Conservation (phyloP, 83 land plant genomes). For the Thuja plicata region DNA sequence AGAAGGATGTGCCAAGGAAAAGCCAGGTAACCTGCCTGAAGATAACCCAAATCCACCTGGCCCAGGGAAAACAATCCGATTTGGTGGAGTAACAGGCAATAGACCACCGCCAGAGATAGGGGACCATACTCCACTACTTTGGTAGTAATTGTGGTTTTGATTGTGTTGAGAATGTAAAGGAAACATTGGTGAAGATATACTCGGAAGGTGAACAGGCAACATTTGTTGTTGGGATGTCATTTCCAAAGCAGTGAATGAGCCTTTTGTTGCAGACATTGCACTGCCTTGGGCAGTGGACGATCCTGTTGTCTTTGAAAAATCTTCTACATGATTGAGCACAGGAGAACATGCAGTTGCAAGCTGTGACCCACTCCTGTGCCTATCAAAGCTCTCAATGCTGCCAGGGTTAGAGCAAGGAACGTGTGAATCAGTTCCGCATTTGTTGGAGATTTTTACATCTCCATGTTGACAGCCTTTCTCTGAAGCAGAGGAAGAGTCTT, state of each 20-base stretch:
- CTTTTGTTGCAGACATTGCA: background rate
- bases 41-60: conserved; percentile 48
- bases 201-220: conserved; percentile 28
- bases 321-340: conserved; percentile 5
- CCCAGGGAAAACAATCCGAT: conserved; percentile 31
- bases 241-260: background rate
- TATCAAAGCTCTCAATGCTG: background rate
- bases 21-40: conserved; percentile 26
- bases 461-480: conserved; percentile 50
- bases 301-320: background rate
- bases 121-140: conserved; percentile 45
- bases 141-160: conserved; percentile 41
- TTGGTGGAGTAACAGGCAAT: conserved; percentile 43
- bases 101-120: conserved; percentile 48
- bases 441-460: conserved; percentile 26
- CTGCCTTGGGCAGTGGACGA: background rate
- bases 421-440: conserved; percentile 14
- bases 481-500: conserved; percentile 25
- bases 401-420: conserved; percentile 16
- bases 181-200: conserved; percentile 31
- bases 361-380: background rate
- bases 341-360: conserved; percentile 11
- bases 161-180: conserved; percentile 35
- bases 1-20: conserved; percentile 34
- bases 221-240: conserved; percentile 17